A percentile compares a stretch with the other conserved stretches of the same genome.
phyloP scores from a whole-genome alignment of 306 rosid species.

The Vicia villosa region DNA sequence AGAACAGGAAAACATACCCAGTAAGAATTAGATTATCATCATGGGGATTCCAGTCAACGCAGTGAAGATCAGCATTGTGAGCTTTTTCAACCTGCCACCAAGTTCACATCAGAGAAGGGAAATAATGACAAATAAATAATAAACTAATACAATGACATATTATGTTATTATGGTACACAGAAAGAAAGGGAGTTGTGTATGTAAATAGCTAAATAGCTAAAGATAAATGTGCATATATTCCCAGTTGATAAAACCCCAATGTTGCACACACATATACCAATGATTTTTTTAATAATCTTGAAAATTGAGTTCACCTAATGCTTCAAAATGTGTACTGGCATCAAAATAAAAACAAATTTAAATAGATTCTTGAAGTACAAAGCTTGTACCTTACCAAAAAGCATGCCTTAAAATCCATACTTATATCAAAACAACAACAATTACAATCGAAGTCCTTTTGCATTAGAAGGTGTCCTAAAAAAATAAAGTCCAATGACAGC shows the following conservation, averaged over 20 bases:
- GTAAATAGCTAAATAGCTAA: conserved; percentile 32
- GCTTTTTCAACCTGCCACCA: conserved; percentile 87
- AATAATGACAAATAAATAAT: conserved; percentile 7
- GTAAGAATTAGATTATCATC: conserved; percentile 85
- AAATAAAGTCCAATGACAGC: not conserved
- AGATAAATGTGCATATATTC: not conserved
- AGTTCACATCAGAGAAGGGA: conserved; percentile 5
- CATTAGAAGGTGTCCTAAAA: not conserved
- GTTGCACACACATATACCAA: conserved; percentile 3
- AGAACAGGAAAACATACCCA: conserved; percentile 57
- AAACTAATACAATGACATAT: not conserved
- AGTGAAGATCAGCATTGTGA: conserved; percentile 96
- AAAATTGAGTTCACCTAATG: not conserved
- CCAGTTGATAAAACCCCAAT: not conserved
- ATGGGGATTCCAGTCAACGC: conserved; percentile 99
- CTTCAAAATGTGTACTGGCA: not conserved
- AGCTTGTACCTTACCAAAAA: conserved; percentile 19
- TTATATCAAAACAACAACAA: not conserved
- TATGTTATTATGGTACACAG: not conserved
- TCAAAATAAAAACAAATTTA: conserved; percentile 12
- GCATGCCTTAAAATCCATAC: not conserved
- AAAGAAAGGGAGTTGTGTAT: not conserved
- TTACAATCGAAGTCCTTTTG: not conserved
- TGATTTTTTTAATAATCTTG: not conserved
- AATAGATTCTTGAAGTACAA: not conserved